A percentile compares a stretch with the other conserved stretches of the same genome.
These are phyloP conservation scores for Fusarium anguioides DNA, from an alignment of 2,329 filamentous ascomycete genomes.

Conservation along the genomic window DNA sequence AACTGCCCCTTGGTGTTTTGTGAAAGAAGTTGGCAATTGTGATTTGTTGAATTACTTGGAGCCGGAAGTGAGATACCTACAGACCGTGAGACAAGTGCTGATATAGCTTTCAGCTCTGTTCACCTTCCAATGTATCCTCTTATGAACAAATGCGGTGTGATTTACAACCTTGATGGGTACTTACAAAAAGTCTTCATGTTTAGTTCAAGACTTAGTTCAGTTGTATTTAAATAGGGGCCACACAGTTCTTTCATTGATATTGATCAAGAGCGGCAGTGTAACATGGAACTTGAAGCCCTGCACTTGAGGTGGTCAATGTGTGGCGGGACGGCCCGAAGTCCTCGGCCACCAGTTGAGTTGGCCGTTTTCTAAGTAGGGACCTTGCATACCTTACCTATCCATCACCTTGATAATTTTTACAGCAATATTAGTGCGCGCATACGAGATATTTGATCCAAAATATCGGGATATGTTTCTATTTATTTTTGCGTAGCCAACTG, in stretches of 20 bases:
- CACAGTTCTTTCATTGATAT: neutral
- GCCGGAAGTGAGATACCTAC: neutral
- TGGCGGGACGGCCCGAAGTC: neutral
- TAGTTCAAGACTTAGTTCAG: neutral
- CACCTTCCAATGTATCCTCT: neutral
- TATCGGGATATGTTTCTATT: too few relatives aligned
- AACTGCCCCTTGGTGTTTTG: neutral
- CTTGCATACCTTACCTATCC: too few relatives aligned
- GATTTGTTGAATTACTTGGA: neutral
- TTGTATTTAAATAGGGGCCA: neutral
- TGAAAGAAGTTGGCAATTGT: neutral
- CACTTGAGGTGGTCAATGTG: neutral
- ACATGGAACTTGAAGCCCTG: neutral
- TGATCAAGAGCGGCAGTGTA: neutral
- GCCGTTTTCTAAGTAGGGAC: too few relatives aligned
- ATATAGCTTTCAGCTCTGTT: neutral
- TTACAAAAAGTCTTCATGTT: neutral
- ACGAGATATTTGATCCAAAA: too few relatives aligned
- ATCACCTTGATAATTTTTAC: too few relatives aligned
- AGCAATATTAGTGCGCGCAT: too few relatives aligned
- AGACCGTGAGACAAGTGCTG: neutral
- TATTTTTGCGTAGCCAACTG: too few relatives aligned
- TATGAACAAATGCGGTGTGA: neutral
- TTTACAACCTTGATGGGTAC: conserved; percentile 17
- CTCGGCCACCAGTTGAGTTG: neutral